Evolutionary conservation across 2,329 filamentous ascomycete species (phyloP), one percentile per base, ranked within the genome.

Genomic region (Macroventuria anomochaeta): DNA sequence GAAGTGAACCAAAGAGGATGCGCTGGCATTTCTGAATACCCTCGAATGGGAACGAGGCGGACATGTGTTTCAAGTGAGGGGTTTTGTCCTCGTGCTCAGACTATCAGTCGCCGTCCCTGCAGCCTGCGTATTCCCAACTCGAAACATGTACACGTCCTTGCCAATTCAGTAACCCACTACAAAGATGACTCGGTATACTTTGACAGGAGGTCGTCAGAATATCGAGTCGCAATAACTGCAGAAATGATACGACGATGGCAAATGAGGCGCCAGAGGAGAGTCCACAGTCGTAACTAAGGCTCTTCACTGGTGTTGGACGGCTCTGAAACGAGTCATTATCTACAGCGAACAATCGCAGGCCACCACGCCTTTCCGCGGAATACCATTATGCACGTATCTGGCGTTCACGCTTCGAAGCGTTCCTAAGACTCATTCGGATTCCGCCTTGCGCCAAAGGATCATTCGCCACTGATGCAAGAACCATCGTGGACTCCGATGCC

Each of bases 11-110:
- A 53, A 39, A 42, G 25, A 31, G 57, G 53, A 61, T 65, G 63
- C 54, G 63, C 37, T 67, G 58, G 62, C 64, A 48, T 29, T 18
- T 39, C 43, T 31, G 38, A 28, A 21, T 26, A 15, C 32, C 36
- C 29, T 57, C 57, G 42, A 63, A 59, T 56, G 31, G 46, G 39
- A 53, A 51, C 26, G 38, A 40, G 37, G 44, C 47, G 55, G 52
- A 44, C 33, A 31, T 18, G 15, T n/a, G 39, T 54, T 49, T 49
- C 44, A 49, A 36, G 23, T 44, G 44, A 49, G 34, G 50, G 38
- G 4, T 15, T 33, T 11, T 23, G 21, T 6, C 39, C 39, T 49
- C 44, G 39, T 49, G 39, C 44, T 44, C 13, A 17, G 23, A 13
- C 21, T 31, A 34, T 49, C 47, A 52, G 36, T 56, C 18, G 38